These are phyloP conservation scores for Stachybotrys chartarum DNA, from an alignment of 2,329 filamentous ascomycete genomes.

Conservation along the genomic window DNA sequence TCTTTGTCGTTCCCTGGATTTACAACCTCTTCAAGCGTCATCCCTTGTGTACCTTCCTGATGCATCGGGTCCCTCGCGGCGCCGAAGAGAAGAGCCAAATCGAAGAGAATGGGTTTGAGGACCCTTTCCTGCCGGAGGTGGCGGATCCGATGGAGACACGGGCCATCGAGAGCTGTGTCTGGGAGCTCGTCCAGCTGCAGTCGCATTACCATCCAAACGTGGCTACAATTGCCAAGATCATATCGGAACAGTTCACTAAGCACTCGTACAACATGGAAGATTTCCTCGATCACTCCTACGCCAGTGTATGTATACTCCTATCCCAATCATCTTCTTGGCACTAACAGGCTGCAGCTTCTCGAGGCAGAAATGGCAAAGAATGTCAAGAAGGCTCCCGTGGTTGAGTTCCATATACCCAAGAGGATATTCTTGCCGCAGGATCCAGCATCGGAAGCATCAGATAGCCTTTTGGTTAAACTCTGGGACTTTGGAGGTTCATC, in stretches of 20 bases:
- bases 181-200: constrained; percentile 89
- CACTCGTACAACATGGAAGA: constrained; percentile 92
- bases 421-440: constrained; percentile 60
- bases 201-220: constrained; percentile 97
- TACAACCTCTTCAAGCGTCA: constrained; percentile 93
- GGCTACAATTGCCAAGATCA: constrained; percentile 84
- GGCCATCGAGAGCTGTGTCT: constrained; percentile 87
- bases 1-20: constrained; percentile 83
- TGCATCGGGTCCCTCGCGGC: constrained; percentile 68
- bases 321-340: neutral
- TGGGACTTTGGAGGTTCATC: constrained; percentile 45
- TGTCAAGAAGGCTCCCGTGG: constrained; percentile 76
- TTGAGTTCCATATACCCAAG: constrained; percentile 93
- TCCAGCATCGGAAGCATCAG: constrained; percentile 34
- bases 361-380: constrained; percentile 78
- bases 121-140: constrained; percentile 73
- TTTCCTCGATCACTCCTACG: constrained; percentile 92
- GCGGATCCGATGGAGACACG: constrained; percentile 75
- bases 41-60: constrained; percentile 89
- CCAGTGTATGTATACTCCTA: constrained; percentile 49
- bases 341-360: constrained; percentile 50
- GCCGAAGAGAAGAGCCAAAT: constrained; percentile 50
- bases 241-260: constrained; percentile 96
- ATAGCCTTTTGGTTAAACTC: constrained; percentile 51
- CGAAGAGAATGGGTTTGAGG: constrained; percentile 52